Evolutionary conservation across 2,329 filamentous ascomycete genomes (phyloP), one percentile per base, ranked within the genome.

Genomic region (Fusarium sp.): DNA sequence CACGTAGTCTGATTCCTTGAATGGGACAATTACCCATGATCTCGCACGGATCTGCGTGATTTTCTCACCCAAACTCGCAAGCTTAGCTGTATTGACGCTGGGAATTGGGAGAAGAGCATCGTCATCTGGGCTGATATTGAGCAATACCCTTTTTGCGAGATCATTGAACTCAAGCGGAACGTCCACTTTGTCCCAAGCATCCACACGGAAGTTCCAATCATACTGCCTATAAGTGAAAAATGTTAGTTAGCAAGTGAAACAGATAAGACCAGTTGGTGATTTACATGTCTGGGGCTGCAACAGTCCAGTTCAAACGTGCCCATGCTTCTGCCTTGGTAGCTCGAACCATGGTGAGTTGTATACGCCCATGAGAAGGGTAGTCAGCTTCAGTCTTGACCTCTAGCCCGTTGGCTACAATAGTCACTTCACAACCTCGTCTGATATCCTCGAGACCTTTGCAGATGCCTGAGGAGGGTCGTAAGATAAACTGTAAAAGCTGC

Each of bases 231-330:
- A 19, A 20, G 47, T 41, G 13, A 44, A 28, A 19, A 24, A 15
- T 26, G 8, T 26, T 26, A 17, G 51, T 72, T 39, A 74, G 68
- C 19, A 37, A 39, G 17, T 20, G 10, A 32, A 13, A 15, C 17
- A 20, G 28, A 5, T 26, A 15, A 19, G 30, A 24, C 35, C 14
- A n/a, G 32, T n/a, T 24, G 22, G 24, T n/a, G 17, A 66, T 71
- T 57, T 62, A 79, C 79, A 76, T 78, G 33, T 80, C 79, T 15
- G 79, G 79, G 7, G 78, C 75, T 26, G 71, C 71, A 26, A 79
- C 49, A 6, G 70, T 75, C 76, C 79, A 79, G 55, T 77, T 74
- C 26, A 79, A 51, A 15, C 70, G 72, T 6, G 67, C 57, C 58
- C 63, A 70, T 9, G 44, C 43, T 48, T 75, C 75, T 24, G 60